Conservation (phyloP, 2,329 filamentous ascomycete genomes). For the Aspergillus arachidicola region DNA sequence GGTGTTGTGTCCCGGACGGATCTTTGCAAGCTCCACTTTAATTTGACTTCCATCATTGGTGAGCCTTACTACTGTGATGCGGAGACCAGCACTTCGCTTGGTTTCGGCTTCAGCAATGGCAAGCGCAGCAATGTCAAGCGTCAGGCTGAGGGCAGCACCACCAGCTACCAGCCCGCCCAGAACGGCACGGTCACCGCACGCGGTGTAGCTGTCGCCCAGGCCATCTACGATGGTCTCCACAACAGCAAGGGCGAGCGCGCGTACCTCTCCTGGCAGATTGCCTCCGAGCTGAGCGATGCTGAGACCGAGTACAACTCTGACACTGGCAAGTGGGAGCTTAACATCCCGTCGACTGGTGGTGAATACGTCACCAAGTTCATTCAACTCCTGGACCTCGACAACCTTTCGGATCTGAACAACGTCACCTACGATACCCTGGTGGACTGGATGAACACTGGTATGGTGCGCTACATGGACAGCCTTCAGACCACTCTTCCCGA, state of each 20-base stretch:
- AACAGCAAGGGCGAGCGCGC: slow-evolving; percentile 43
- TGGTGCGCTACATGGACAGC: slow-evolving; percentile 52
- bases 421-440: slow-evolving; percentile 60
- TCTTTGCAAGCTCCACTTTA: slow-evolving; percentile 51
- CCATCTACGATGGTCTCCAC: slow-evolving; percentile 44
- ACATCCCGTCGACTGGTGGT: slow-evolving; percentile 38
- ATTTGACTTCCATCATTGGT: slow-evolving; percentile 52
- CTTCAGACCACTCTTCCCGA: slow-evolving; percentile 60
- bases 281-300: slow-evolving; percentile 29
- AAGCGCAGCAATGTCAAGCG: slow-evolving; percentile 22
- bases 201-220: slow-evolving; percentile 36
- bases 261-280: slow-evolving; percentile 41
- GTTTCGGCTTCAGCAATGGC: slow-evolving; percentile 29
- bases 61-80: slow-evolving; percentile 48
- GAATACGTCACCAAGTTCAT: slow-evolving; percentile 41
- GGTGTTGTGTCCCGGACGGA: slow-evolving; percentile 56
- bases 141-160: slow-evolving; percentile 19
- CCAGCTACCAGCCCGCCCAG: slow-evolving; percentile 32
- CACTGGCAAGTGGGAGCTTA: slow-evolving; percentile 32
- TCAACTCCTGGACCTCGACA: slow-evolving; percentile 34
- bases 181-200: slow-evolving; percentile 30
- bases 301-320: slow-evolving; percentile 28
- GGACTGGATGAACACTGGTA: slow-evolving; percentile 56
- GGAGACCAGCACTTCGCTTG: slow-evolving; percentile 25
- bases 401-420: slow-evolving; percentile 47